These are phyloP conservation scores for Fonsecaea monophora DNA, from an alignment of 2,329 filamentous ascomycete species.

Conservation along the genomic window DNA sequence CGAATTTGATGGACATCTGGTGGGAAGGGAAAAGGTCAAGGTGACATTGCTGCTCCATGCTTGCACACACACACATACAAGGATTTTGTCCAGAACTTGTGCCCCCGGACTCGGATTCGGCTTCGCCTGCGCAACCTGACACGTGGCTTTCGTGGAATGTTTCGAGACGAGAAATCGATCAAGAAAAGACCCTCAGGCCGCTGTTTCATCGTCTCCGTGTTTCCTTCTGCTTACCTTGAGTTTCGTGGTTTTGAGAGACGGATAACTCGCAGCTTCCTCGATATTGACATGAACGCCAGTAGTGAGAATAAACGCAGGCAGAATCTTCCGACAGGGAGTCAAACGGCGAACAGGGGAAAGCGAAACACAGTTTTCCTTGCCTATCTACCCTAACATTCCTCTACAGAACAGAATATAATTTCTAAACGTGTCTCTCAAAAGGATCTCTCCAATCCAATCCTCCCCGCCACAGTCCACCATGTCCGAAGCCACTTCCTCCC, in stretches of 20 bases:
- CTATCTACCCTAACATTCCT: background rate
- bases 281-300: background rate
- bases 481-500: background rate
- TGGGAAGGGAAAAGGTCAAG: background rate
- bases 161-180: background rate
- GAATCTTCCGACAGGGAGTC: background rate
- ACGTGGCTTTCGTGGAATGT: slow-evolving; percentile 16
- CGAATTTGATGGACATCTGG: background rate
- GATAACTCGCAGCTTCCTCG: slow-evolving; percentile 8
- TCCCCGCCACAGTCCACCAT: background rate
- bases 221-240: background rate
- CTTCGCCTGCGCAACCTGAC: slow-evolving; percentile 18
- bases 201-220: background rate
- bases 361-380: background rate
- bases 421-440: too few species aligned
- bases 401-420: background rate
- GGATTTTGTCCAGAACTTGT: slow-evolving; percentile 10
- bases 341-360: background rate
- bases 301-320: background rate
- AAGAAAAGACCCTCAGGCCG: slow-evolving; percentile 3
- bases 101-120: background rate
- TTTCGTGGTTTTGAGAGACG: background rate
- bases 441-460: background rate
- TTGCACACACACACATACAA: background rate
- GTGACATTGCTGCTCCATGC: background rate